Base-by-base conservation (phyloP, 2,329 filamentous ascomycete genomes). In the Verticillium alfalfae region DNA sequence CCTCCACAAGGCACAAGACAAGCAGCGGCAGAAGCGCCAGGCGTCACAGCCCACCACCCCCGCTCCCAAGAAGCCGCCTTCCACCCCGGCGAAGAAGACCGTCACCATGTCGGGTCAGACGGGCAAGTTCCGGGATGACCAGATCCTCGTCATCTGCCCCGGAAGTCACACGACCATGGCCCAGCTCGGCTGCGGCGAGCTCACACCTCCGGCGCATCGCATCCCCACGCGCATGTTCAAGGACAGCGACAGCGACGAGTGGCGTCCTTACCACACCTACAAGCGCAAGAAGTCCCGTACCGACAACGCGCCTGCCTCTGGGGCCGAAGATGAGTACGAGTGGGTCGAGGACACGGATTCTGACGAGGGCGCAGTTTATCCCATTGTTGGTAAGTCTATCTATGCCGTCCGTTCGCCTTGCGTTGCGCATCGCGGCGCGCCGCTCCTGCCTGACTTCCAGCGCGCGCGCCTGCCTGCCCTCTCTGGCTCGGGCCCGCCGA, bases 141-240 rank as follows among this genome's bases (percentile, higher is more conserved):
- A 87, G 79, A 77, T 87, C 70, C 83, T 87, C 71, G 76, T 93
- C 73, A 88, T 93, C 77, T 89, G 88, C 75, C 90, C 90, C 38
- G 93, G 93, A 72, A 97, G 93, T 74, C 88, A 90, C 77, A 94
- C 89, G 66, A 97, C 93, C 63, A 87, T 96, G 79, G 93, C 93
- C 67, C 93, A 97, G 83, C 85, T 97, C 49, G 93, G 93, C 59
- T 89, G 95, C 69, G 88, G 88, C 69, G 93, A 97, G 79, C 89
- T 98, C 75, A 96, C 93, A 39, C 93, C 93, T 54, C 92, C 95
- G n/a, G 84, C 88, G 65, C 86, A 91, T 74, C 91, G 93, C 67
- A 85, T 98, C 67, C 88, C 91, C 37, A 97, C 94, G 76, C 90
- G 95, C 79, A 97, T 99, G 93, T 99, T 98, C 60, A 87, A 88